phyloP scores from a whole-genome alignment of 2,329 filamentous ascomycete species.

The Epichloe gansuensis region DNA sequence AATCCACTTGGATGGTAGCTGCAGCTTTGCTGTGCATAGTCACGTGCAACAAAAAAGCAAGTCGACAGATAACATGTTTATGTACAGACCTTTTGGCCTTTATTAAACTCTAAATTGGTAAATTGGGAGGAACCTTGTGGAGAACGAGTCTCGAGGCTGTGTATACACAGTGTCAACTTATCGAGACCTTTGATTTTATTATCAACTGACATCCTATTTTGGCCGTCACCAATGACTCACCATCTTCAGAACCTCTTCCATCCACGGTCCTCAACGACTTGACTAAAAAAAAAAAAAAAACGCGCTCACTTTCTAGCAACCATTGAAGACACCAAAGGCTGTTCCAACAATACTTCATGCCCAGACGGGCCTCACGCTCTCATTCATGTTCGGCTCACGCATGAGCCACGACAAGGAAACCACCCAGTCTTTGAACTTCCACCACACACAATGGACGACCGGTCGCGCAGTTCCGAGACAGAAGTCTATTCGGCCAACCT shows the following conservation, averaged over 20 bases:
- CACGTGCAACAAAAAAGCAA: neutral
- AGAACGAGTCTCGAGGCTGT: too few species aligned
- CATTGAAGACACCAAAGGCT: neutral
- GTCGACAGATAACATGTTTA: neutral
- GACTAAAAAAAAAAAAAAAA: too few species aligned
- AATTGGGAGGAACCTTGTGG: too few species aligned
- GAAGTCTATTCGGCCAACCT: conserved; percentile 35
- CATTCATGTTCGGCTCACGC: neutral
- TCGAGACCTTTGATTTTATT: too few species aligned
- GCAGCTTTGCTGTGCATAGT: neutral
- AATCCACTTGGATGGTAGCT: conserved; percentile 1
- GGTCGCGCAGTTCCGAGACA: conserved; percentile 13
- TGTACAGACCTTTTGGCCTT: too few species aligned
- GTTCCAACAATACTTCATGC: neutral
- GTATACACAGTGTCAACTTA: too few species aligned
- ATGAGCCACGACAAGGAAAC: neutral
- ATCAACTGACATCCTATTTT: too few species aligned
- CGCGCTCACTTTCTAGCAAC: too few species aligned
- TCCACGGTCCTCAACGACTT: too few species aligned
- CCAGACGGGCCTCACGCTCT: neutral
- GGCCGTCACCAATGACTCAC: too few species aligned
- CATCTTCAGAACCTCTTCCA: too few species aligned
- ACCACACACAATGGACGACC: conserved; percentile 13
- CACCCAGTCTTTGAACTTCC: neutral
- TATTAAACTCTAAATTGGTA: too few species aligned